These are phyloP conservation scores for Lecanicillium sp. DNA, from an alignment of 2,329 filamentous ascomycete species.

Conservation along the genomic window DNA sequence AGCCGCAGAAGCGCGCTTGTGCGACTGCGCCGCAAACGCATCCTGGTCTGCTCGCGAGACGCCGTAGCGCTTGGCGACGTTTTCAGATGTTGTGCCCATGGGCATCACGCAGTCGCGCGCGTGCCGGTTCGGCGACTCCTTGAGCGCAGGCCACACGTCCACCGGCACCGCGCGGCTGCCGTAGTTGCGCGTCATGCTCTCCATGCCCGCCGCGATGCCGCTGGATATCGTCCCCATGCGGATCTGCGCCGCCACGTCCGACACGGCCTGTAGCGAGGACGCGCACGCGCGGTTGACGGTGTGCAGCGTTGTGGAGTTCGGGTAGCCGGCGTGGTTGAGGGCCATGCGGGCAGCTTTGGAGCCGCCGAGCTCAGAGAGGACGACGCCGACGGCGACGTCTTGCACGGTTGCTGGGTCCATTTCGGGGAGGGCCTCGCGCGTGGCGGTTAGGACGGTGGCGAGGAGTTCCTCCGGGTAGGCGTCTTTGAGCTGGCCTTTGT, in stretches of 20 bases:
- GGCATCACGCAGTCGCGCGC: slow-evolving; percentile 84
- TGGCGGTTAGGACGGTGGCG: slow-evolving; percentile 44
- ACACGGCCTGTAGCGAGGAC: slow-evolving; percentile 69
- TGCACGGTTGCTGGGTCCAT: slow-evolving; percentile 57
- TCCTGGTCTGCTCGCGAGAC: slow-evolving; percentile 73
- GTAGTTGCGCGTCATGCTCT: slow-evolving; percentile 94
- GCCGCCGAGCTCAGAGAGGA: slow-evolving; percentile 84
- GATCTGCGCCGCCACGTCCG: slow-evolving; percentile 66
- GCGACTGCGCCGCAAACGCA: slow-evolving; percentile 67
- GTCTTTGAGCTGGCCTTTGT: slow-evolving; percentile 77
- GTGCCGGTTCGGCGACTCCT: slow-evolving; percentile 54
- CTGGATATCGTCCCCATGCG: slow-evolving; percentile 61
- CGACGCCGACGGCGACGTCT: slow-evolving; percentile 80
- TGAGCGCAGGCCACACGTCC: slow-evolving; percentile 68
- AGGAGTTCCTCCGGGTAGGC: slow-evolving; percentile 88
- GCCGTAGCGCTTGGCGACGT: slow-evolving; percentile 71
- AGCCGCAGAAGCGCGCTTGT: slow-evolving; percentile 64
- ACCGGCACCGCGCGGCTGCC: slow-evolving; percentile 75
- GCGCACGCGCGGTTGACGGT: slow-evolving; percentile 86
- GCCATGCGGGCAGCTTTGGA: slow-evolving; percentile 89
- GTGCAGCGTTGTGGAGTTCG: slow-evolving; percentile 65
- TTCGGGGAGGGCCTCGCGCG: slow-evolving; percentile 55
- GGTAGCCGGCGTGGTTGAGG: slow-evolving; percentile 73
- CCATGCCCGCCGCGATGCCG: slow-evolving; percentile 84
- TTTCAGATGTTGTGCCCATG: slow-evolving; percentile 88